Percentiles rank a stretch among this genome's conserved stretches.
These are phyloP conservation scores for Exophiala sideris DNA, from an alignment of 2,329 filamentous ascomycete genomes.

Conservation along the genomic window DNA sequence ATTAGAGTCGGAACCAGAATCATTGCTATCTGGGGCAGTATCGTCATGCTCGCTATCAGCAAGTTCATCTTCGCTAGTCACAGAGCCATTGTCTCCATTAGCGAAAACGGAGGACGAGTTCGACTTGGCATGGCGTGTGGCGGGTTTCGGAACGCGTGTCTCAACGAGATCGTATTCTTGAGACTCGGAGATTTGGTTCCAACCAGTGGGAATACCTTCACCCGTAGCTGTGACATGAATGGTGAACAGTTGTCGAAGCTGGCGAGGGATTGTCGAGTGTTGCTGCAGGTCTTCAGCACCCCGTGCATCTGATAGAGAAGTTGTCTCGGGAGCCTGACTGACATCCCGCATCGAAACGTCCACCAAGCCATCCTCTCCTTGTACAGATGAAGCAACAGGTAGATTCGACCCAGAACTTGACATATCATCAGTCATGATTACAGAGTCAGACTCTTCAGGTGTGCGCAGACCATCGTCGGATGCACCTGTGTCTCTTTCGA, in stretches of 20 bases:
- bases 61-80: slow-evolving; percentile 35
- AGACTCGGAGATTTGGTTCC: slow-evolving; percentile 50
- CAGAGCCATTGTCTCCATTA: slow-evolving; percentile 28
- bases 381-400: slow-evolving; percentile 72
- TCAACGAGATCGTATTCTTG: slow-evolving; percentile 22
- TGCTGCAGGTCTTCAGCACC: slow-evolving; percentile 47
- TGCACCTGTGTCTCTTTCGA: slow-evolving; percentile 46
- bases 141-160: slow-evolving; percentile 17
- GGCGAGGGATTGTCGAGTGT: slow-evolving; percentile 57
- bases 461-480: slow-evolving; percentile 46
- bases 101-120: slow-evolving; percentile 26
- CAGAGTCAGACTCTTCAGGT: slow-evolving; percentile 63
- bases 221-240: slow-evolving; percentile 63
- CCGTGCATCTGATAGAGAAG: slow-evolving; percentile 15
- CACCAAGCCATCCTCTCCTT: slow-evolving; percentile 86
- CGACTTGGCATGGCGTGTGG: slow-evolving; percentile 29
- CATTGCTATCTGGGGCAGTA: slow-evolving; percentile 19
- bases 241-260: slow-evolving; percentile 71
- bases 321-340: slow-evolving; percentile 34
- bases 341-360: slow-evolving; percentile 80
- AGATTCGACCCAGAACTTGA: slow-evolving; percentile 64
- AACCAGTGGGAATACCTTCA: slow-evolving; percentile 66
- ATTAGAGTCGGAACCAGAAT: slow-evolving; percentile 21
- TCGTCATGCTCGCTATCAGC: slow-evolving; percentile 25
- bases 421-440: slow-evolving; percentile 60